Evolutionary conservation across 306 rosid species (phyloP).

Genomic region (Fragaria nilgerrensis): DNA sequence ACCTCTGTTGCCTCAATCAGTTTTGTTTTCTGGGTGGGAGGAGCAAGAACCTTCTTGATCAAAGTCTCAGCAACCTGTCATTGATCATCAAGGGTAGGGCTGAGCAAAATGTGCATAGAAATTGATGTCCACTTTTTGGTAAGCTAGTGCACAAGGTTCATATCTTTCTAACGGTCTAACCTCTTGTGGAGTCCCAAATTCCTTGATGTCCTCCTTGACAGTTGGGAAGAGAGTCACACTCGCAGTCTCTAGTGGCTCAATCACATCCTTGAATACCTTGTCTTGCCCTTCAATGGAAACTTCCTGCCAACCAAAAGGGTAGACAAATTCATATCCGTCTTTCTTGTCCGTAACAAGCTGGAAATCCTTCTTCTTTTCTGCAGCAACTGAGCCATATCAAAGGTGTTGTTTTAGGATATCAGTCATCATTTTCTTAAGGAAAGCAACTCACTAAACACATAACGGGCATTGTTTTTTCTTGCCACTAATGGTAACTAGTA

Average conservation of each 20-base stretch:
- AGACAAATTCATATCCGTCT: constrained; percentile 83
- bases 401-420: constrained; percentile 62
- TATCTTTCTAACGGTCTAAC: constrained; percentile 26
- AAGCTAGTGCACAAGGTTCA: background rate
- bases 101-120: background rate
- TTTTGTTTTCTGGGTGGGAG: constrained; percentile 89
- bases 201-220: constrained; percentile 70
- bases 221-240: constrained; percentile 76
- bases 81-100: constrained; percentile 5
- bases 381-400: constrained; percentile 99
- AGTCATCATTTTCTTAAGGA: constrained; percentile 40
- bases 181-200: constrained; percentile 78
- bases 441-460: constrained; percentile 26
- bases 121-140: background rate
- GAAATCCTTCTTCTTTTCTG: constrained; percentile 82
- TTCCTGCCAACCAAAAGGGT: constrained; percentile 99
- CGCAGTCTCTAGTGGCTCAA: constrained; percentile 84
- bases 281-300: constrained; percentile 84
- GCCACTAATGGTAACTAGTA: background rate
- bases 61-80: constrained; percentile 79
- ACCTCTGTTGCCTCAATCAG: constrained; percentile 83
- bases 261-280: constrained; percentile 97
- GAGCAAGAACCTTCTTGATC: constrained; percentile 77
- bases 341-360: constrained; percentile 60
- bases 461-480: constrained; percentile 16